Evolutionary conservation across 495 filamentous ascomycete species (phyloP), one percentile per base, ranked within the genome.

Genomic region (Daldinia concentrica): DNA sequence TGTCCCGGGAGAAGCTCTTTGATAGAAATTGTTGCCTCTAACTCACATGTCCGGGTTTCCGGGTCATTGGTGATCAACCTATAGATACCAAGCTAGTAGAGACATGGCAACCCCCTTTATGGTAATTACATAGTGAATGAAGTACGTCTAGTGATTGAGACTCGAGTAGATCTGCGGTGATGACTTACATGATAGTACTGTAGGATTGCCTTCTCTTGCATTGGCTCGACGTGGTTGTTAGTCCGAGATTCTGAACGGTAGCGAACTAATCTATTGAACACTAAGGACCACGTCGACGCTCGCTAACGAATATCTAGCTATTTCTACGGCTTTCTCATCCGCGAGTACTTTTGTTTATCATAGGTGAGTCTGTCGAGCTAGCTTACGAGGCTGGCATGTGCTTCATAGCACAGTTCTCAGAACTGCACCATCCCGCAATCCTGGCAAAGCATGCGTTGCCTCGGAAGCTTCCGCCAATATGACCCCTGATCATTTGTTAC

Each of bases 381-480:
- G 48, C 51, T 41, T 62, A 29, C 48, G 56, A 41, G 27, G 39
- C 56, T 60, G 43, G 36, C 50, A 64, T 36, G 29, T 58, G 56
- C 36, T 26, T 4, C 54, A 32, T 57, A 36, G 34, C 56, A 19
- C 12, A 59, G 59, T 57, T 62, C 41, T 63, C 29, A 58, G 43
- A 64, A 59, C 34, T 69, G 22, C 55, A 68, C 58, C 19, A 59
- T 59, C 64, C 64, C 51, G 52, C 36, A 26, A 32, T 34, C 45
- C 43, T 61, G 17, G 50, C 58, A 27, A 34, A 48, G 39, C 48
- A 17, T 56, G 41, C 39, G 56, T 68, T 67, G 39, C 60, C 55
- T 61, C 69, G 69, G 64, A 68, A 69, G 66, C 65, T 59, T 62
- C 71, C 71, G 71, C 58, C 27, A 66, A 29, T 50, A 34, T 19